phyloP scores from a whole-genome alignment of 768 basidiomycete genomes.

The Rubroboletus satanas region DNA sequence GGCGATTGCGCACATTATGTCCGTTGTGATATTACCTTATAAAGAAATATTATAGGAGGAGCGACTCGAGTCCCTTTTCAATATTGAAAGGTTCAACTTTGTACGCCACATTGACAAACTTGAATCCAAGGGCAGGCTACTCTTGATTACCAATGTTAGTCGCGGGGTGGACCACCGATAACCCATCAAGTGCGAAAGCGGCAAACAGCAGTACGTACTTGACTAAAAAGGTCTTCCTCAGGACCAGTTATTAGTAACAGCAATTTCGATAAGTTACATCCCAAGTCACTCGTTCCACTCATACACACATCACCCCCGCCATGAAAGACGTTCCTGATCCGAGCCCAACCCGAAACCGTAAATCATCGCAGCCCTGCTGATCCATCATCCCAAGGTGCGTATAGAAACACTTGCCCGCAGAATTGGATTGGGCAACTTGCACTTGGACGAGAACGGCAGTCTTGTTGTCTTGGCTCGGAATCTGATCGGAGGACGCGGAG shows the following conservation, averaged over 20 bases:
- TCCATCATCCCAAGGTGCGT: slow-evolving; percentile 29
- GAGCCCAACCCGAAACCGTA: slow-evolving; percentile 12
- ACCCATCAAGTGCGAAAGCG: background rate
- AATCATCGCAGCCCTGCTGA: slow-evolving; percentile 10
- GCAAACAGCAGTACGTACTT: background rate
- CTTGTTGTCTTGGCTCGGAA: slow-evolving; percentile 3
- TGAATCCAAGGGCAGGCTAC: background rate
- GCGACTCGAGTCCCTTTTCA: background rate
- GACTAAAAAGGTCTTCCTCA: background rate
- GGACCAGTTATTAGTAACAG: background rate
- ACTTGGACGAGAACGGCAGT: slow-evolving; percentile 24
- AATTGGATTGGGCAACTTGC: slow-evolving; percentile 27
- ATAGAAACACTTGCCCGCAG: slow-evolving; percentile 27
- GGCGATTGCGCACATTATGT: too few relatives aligned
- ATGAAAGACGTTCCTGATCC: slow-evolving; percentile 22
- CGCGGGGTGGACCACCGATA: background rate
- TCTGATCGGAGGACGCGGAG: background rate
- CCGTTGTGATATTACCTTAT: too few relatives aligned
- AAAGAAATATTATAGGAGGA: too few relatives aligned
- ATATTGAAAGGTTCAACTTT: background rate
- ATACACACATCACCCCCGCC: slow-evolving; percentile 26
- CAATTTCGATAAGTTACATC: background rate
- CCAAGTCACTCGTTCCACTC: background rate
- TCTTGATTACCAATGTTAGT: too few relatives aligned
- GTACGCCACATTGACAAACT: background rate